A percentile compares a stretch with the other conserved stretches of the same genome.
phyloP scores from a whole-genome alignment of 2,329 filamentous ascomycete species.

The Talaromyces amestolkiae region DNA sequence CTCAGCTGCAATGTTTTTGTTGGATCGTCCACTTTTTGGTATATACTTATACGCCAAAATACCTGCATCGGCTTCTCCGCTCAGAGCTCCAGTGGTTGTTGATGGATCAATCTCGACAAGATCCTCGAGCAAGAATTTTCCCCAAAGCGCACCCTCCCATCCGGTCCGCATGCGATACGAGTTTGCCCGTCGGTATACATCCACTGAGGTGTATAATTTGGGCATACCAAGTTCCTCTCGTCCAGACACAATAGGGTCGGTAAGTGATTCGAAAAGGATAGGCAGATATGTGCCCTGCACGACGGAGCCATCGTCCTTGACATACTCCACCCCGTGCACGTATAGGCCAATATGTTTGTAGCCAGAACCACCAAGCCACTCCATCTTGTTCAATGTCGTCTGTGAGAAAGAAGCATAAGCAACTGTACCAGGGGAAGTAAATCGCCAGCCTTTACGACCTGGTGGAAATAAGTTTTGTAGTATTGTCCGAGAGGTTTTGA shows the following conservation, averaged over 20 bases:
- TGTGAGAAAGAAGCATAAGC: constrained; percentile 45
- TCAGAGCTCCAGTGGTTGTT: neutral
- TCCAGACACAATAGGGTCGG: constrained; percentile 60
- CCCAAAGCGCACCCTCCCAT: constrained; percentile 45
- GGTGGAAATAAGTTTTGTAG: constrained; percentile 52
- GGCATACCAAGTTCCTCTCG: constrained; percentile 63
- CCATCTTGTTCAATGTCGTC: constrained; percentile 51
- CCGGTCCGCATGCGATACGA: constrained; percentile 42
- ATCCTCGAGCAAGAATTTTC: constrained; percentile 37
- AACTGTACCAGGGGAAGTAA: constrained; percentile 46
- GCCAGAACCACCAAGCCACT: constrained; percentile 60
- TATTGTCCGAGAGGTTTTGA: constrained; percentile 52
- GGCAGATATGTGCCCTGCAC: constrained; percentile 56
- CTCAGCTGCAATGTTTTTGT: constrained; percentile 52
- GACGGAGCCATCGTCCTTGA: constrained; percentile 48
- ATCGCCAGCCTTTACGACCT: constrained; percentile 37
- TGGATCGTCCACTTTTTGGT: constrained; percentile 51
- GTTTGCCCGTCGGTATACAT: constrained; percentile 39
- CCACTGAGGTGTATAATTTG: constrained; percentile 56
- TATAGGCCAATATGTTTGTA: constrained; percentile 61
- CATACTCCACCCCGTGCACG: constrained; percentile 61
- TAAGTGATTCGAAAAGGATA: constrained; percentile 57
- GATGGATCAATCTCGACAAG: constrained; percentile 30
- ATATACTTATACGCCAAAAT: constrained; percentile 59
- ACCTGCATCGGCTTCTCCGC: constrained; percentile 35